Evolutionary conservation across 2,329 filamentous ascomycete species (phyloP), one percentile per base, ranked within the genome.

Genomic region (Diaporthe vexans): DNA sequence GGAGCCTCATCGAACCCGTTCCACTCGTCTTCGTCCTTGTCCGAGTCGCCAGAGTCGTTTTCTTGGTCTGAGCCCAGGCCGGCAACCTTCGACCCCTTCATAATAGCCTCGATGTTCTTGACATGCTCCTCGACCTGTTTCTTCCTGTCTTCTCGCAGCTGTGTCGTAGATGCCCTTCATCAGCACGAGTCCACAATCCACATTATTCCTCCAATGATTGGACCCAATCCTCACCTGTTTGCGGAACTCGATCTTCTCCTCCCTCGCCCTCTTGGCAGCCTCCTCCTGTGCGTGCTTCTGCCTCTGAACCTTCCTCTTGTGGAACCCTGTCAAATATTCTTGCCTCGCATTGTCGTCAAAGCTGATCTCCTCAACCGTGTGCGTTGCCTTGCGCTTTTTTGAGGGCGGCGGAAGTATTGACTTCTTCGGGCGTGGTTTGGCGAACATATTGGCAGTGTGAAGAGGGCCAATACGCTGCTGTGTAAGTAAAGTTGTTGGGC

Each of bases 271-370:
- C 83, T 94, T 93, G 59, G 91, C 92, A 4, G 94, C 94, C 78
- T 93, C 88, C 78, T 97, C 95, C 81, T 97, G 94, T 1, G 96
- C 96, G 83, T 92, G 88, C 85, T 97, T 97, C 78, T 92, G 91
- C 51, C 97, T 90, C 82, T 95, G 93, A 71, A 94, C 86, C 84
- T 98, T 98, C 83, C 97, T 93, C 88, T 98, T 99, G 87, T 96
- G 95, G 85, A 99, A 99, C 3, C 97, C 97, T 0, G 95, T 98
- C 74, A 99, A 88, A 81, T 94, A 99, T 80, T 98, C 95, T 77
- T 93, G 87, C 77, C 97, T 92, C 59, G 94, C 94, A 76, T 89
- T 88, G 76, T 89, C 85, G 85, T 99, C 95, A 85, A 98, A 99
- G 70, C 87, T 91, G 83, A 99, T 93, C 82, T 97, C 94, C 80